Evolutionary conservation across 179 eudicot species (phyloP).

Genomic region (Carnegiea gigantea): DNA sequence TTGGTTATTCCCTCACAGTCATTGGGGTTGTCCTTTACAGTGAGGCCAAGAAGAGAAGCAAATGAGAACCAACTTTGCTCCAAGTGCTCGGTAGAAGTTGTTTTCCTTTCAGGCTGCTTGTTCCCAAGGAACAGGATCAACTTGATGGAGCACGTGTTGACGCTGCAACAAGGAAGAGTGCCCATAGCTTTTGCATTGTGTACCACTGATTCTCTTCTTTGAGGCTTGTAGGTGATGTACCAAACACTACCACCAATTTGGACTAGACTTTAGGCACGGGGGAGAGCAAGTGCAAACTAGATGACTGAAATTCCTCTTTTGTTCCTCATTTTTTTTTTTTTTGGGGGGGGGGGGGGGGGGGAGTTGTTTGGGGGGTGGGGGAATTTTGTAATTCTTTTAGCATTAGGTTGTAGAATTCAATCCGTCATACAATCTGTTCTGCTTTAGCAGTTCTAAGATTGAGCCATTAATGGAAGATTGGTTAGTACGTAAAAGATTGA

Average conservation of each 20-base stretch:
- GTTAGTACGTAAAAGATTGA: neutral
- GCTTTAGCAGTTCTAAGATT: conserved; percentile 18
- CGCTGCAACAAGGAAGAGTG: too few species aligned
- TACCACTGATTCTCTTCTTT: conserved; percentile 19
- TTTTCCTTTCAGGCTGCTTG: too few species aligned
- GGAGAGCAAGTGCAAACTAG: neutral
- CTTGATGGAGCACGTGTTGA: too few species aligned
- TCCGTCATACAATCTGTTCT: conserved; percentile 26
- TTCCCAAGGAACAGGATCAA: neutral
- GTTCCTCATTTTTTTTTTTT: neutral
- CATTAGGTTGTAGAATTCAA: conserved; percentile 34
- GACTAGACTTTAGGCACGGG: neutral
- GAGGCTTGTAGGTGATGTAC: conserved; percentile 21
- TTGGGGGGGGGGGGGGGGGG: neutral
- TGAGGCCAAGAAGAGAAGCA: conserved; percentile 67
- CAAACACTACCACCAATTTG: conserved; percentile 14
- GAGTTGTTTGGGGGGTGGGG: conserved; percentile 13
- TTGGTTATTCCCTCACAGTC: conserved; percentile 33
- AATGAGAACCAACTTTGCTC: too few species aligned
- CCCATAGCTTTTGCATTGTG: neutral
- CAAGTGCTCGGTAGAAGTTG: too few species aligned
- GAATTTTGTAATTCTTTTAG: conserved; percentile 30
- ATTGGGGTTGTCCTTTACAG: conserved; percentile 70
- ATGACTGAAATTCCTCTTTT: conserved; percentile 16
- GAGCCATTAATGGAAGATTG: conserved; percentile 11